These are phyloP conservation scores for Didymella lethalis DNA, from an alignment of 2,329 filamentous ascomycete species.

Conservation along the genomic window DNA sequence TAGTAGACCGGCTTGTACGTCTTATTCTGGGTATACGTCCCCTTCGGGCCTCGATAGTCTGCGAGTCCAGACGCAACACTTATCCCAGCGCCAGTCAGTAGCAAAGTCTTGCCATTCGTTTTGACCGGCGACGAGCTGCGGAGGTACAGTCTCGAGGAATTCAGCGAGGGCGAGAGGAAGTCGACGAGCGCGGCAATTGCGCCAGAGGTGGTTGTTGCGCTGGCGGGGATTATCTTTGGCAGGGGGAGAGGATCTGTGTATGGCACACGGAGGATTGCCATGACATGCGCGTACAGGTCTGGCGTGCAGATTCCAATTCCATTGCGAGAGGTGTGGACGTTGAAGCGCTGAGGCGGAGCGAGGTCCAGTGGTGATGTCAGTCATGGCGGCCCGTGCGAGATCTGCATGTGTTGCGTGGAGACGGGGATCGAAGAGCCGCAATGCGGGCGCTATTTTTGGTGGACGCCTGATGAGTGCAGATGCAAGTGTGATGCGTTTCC, in stretches of 20 bases:
- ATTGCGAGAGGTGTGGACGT: constrained; percentile 18
- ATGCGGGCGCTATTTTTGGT: constrained; percentile 25
- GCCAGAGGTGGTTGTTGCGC: constrained; percentile 72
- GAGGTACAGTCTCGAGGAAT: constrained; percentile 17
- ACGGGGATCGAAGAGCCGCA: constrained; percentile 17
- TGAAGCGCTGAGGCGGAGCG: constrained; percentile 15
- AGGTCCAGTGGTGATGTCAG: constrained; percentile 26
- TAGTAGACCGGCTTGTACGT: constrained; percentile 91
- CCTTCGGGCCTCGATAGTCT: constrained; percentile 88
- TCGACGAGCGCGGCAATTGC: constrained; percentile 78
- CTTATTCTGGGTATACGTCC: constrained; percentile 92
- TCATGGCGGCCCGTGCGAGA: constrained; percentile 15
- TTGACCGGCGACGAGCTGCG: constrained; percentile 13
- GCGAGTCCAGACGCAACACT: constrained; percentile 92
- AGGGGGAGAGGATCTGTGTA: constrained; percentile 84
- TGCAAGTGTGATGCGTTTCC: constrained; percentile 1
- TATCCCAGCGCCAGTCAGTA: constrained; percentile 85
- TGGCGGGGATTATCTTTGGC: constrained; percentile 75
- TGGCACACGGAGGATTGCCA: constrained; percentile 83
- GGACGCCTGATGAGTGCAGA: constrained; percentile 2
- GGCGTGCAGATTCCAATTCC: constrained; percentile 1
- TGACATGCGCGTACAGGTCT: constrained; percentile 44
- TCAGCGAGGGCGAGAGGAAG: constrained; percentile 69
- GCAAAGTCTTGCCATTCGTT: constrained; percentile 65
- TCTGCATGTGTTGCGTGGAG: constrained; percentile 10